Evolutionary conservation across 768 basidiomycete species (phyloP).

Genomic region (Fomitopsis pulvina): DNA sequence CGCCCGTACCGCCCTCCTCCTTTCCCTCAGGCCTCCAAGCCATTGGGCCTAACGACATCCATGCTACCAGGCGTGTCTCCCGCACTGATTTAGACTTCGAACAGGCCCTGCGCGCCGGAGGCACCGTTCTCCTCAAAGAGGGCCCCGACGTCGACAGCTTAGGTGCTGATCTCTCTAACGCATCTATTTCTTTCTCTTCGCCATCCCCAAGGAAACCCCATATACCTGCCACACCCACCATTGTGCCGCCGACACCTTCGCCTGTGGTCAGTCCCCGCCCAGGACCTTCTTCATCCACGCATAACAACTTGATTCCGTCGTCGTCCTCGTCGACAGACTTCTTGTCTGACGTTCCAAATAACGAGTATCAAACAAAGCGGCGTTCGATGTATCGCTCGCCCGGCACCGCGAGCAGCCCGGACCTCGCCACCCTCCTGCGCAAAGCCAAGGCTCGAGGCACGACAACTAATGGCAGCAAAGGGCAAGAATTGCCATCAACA

Average conservation of each 20-base stretch:
- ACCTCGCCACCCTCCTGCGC: slow-evolving; percentile 79
- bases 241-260: slow-evolving; percentile 67
- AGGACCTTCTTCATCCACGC: slow-evolving; percentile 22
- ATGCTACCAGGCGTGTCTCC: slow-evolving; percentile 46
- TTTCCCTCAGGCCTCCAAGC: slow-evolving; percentile 51
- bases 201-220: slow-evolving; percentile 32
- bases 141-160: slow-evolving; percentile 63
- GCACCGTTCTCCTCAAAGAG: slow-evolving; percentile 65
- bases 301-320: slow-evolving; percentile 22
- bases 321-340: slow-evolving; percentile 51
- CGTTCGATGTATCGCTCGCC: slow-evolving; percentile 83
- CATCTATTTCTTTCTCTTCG: slow-evolving; percentile 36
- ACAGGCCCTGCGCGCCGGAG: slow-evolving; percentile 58
- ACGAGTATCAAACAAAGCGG: slow-evolving; percentile 65
- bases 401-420: slow-evolving; percentile 88
- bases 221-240: slow-evolving; percentile 48
- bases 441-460: slow-evolving; percentile 72
- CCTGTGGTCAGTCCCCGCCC: slow-evolving; percentile 24
- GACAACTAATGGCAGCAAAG: slow-evolving; percentile 16
- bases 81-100: slow-evolving; percentile 81
- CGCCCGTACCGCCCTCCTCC: slow-evolving; percentile 37
- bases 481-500: slow-evolving; percentile 7
- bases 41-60: slow-evolving; percentile 44
- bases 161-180: slow-evolving; percentile 40
- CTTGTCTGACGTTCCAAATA: slow-evolving; percentile 59